Base-by-base conservation (phyloP, 2,329 filamentous ascomycete genomes). In the Aspergillus phoenicis region DNA sequence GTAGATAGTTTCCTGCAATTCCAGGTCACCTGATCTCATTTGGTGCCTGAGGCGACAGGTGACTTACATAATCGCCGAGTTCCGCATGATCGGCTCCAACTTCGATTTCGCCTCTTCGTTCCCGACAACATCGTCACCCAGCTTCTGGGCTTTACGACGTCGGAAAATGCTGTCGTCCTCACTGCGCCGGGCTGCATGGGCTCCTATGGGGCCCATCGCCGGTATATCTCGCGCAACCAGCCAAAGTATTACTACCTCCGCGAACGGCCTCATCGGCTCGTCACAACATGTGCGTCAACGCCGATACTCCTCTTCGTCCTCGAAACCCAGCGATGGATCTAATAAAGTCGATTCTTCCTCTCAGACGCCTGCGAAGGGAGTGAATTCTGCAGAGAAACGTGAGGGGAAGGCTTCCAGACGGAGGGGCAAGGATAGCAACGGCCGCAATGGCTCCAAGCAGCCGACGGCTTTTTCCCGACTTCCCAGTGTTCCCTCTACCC, bases 281-380 rank as follows among this genome's bases (percentile, higher is more conserved):
- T 72, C 73, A 61, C 73, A 73, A 51, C 69, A 71, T 68, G 65
- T 74, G 59, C 79, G 80, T 66, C 79, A 81, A 66, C 76, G 78
- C 62, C 76, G 79, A 59, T 80, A 81, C 71, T 81, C 80, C 47
- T 81, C 79, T 58, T 75, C 73, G 30, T 81, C 80, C 38, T 81
- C 79, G n/a, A 82, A 82, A 64, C 79, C 79, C 3, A 81, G 78
- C 62, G 78, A 81, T 73, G 79, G 79, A 52, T 77, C 79, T 15
- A 71, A 74, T 48, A 72, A 71, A 20, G 68, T 79, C 61, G 77
- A 80, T 68, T 67, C 77, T 11, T 76, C 77, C 24, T 73, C 73
- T 36, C 73, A 75, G 58, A 69, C 75, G 47, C 74, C 75, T 22
- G 66, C 75, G 8, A 78, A 78, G 64, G 70, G 71, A 36, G 77